phyloP scores from a whole-genome alignment of 306 rosid genomes.

The Rosa multiflora region DNA sequence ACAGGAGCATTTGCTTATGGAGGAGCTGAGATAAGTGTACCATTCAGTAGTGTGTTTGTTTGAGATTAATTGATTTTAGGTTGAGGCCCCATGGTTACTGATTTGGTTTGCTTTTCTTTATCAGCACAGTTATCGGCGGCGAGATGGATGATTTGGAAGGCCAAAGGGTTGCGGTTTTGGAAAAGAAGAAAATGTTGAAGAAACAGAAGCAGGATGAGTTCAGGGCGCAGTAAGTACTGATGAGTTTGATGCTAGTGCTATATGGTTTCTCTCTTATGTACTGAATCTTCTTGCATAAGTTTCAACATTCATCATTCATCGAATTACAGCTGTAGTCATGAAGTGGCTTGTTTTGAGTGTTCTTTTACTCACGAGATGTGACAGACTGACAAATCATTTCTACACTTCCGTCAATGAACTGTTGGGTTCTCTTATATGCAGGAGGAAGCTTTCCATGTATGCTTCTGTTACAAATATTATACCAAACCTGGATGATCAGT shows the following conservation, averaged over 20 bases:
- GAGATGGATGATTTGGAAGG: slow-evolving; percentile 61
- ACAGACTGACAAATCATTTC: background rate
- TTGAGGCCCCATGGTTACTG: slow-evolving; percentile 16
- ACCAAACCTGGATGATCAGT: slow-evolving; percentile 66
- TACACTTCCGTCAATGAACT: slow-evolving; percentile 8
- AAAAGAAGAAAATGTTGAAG: slow-evolving; percentile 46
- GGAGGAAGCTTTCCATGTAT: slow-evolving; percentile 83
- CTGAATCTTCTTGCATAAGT: background rate
- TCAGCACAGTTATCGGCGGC: slow-evolving; percentile 50
- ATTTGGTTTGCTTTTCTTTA: slow-evolving; percentile 24
- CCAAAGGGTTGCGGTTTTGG: slow-evolving; percentile 45
- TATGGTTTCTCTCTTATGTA: background rate
- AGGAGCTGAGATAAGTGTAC: slow-evolving; percentile 83
- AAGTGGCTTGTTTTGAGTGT: background rate
- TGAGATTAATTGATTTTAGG: slow-evolving; percentile 10
- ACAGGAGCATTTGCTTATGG: slow-evolving; percentile 53
- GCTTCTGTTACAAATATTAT: slow-evolving; percentile 87
- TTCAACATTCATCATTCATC: background rate
- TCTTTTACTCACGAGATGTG: background rate
- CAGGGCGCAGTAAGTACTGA: slow-evolving; percentile 57
- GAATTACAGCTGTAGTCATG: background rate
- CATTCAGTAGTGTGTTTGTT: slow-evolving; percentile 19
- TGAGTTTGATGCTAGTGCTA: background rate
- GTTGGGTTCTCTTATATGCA: slow-evolving; percentile 41
- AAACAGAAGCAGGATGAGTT: slow-evolving; percentile 56